These are phyloP conservation scores for Pluteus cervinus DNA, from an alignment of 768 basidiomycete species.

Conservation along the genomic window DNA sequence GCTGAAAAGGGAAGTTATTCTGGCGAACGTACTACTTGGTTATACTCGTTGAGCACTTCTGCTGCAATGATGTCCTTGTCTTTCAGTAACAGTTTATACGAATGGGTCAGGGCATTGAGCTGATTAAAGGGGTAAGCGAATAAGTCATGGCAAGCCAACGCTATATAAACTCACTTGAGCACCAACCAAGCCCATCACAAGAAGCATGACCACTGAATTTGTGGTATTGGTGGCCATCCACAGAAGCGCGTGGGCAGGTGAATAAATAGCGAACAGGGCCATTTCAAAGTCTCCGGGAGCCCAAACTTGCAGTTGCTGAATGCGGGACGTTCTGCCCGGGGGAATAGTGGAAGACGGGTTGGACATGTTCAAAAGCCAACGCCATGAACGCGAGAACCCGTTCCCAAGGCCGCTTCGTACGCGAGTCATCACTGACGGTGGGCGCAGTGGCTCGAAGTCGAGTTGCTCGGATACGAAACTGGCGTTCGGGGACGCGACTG, in stretches of 20 bases:
- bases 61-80: constrained; percentile 70
- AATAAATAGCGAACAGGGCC: constrained; percentile 68
- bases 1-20: neutral
- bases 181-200: constrained; percentile 64
- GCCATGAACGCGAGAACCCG: constrained; percentile 48
- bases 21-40: constrained; percentile 59
- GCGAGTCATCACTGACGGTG: constrained; percentile 40
- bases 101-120: constrained; percentile 43
- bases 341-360: constrained; percentile 34
- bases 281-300: constrained; percentile 66
- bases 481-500: constrained; percentile 64
- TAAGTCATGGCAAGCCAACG: constrained; percentile 1
- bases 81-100: constrained; percentile 63
- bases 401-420: constrained; percentile 42
- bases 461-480: constrained; percentile 55
- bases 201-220: constrained; percentile 70
- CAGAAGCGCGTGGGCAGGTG: constrained; percentile 66
- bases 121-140: constrained; percentile 16
- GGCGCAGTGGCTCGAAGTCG: constrained; percentile 36
- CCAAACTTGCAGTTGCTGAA: constrained; percentile 82
- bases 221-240: constrained; percentile 67
- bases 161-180: constrained; percentile 45
- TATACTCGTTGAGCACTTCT: constrained; percentile 83
- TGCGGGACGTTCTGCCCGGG: constrained; percentile 37
- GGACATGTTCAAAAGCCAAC: constrained; percentile 62